Evolutionary conservation across 2,329 filamentous ascomycete genomes (phyloP).

Genomic region (Fusarium virguliforme): DNA sequence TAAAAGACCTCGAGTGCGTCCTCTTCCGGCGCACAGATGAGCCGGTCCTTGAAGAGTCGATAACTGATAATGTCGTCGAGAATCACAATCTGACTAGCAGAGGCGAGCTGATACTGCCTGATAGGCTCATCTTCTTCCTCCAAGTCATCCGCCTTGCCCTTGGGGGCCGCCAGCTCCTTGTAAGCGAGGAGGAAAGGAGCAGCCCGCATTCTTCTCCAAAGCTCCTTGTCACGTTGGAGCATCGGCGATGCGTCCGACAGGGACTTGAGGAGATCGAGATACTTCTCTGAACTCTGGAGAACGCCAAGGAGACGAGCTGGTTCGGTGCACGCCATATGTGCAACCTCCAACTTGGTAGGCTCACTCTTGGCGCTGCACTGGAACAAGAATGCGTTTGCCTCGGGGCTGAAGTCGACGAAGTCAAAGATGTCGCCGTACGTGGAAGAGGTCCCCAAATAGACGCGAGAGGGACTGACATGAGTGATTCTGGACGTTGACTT

Average conservation of each 20-base stretch:
- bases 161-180: slow-evolving; percentile 74
- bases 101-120: slow-evolving; percentile 84
- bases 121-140: slow-evolving; percentile 77
- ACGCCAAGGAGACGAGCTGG: slow-evolving; percentile 86
- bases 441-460: slow-evolving; percentile 82
- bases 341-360: slow-evolving; percentile 89
- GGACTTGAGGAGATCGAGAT: slow-evolving; percentile 85
- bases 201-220: slow-evolving; percentile 82
- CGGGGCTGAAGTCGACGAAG: slow-evolving; percentile 92
- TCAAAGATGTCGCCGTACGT: slow-evolving; percentile 93
- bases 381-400: slow-evolving; percentile 90
- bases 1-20: slow-evolving; percentile 91
- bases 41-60: slow-evolving; percentile 85
- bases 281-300: slow-evolving; percentile 87
- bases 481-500: slow-evolving; percentile 56
- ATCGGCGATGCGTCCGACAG: slow-evolving; percentile 80
- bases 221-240: slow-evolving; percentile 83
- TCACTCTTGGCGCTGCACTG: slow-evolving; percentile 93
- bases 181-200: slow-evolving; percentile 88
- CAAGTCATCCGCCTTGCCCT: slow-evolving; percentile 65
- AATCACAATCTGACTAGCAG: slow-evolving; percentile 81
- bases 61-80: slow-evolving; percentile 93
- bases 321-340: slow-evolving; percentile 85
- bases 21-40: slow-evolving; percentile 92
- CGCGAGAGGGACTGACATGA: slow-evolving; percentile 77